These are phyloP conservation scores for Fusarium sp. DNA, from an alignment of 2,329 filamentous ascomycete genomes.

Conservation along the genomic window DNA sequence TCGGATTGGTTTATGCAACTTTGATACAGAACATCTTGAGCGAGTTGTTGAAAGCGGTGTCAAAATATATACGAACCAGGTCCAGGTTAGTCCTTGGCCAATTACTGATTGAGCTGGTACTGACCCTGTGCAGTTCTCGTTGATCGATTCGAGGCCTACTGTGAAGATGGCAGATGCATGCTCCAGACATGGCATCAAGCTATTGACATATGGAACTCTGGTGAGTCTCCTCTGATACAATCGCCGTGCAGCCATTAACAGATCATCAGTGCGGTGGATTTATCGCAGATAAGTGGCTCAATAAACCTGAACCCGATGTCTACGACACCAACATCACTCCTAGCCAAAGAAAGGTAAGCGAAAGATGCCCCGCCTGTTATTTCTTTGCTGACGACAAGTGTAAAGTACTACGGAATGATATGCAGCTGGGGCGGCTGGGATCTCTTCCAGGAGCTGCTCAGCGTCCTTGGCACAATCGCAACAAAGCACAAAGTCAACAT, in stretches of 20 bases:
- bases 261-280: background rate
- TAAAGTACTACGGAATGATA: background rate
- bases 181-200: background rate
- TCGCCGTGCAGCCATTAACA: background rate
- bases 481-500: background rate
- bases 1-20: background rate
- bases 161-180: background rate
- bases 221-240: accelerated
- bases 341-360: background rate
- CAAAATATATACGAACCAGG: background rate
- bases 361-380: accelerated
- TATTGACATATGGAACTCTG: background rate
- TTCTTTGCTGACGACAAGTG: background rate
- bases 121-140: background rate
- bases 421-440: background rate
- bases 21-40: background rate
- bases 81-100: background rate
- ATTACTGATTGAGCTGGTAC: too few relatives aligned
- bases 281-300: background rate
- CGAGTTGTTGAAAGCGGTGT: background rate
- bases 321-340: background rate
- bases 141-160: background rate
- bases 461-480: background rate
- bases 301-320: background rate
- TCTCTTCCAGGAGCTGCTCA: background rate